Conservation (phyloP, 1,284 basidiomycete species). For the Fomitopsis palustris region DNA sequence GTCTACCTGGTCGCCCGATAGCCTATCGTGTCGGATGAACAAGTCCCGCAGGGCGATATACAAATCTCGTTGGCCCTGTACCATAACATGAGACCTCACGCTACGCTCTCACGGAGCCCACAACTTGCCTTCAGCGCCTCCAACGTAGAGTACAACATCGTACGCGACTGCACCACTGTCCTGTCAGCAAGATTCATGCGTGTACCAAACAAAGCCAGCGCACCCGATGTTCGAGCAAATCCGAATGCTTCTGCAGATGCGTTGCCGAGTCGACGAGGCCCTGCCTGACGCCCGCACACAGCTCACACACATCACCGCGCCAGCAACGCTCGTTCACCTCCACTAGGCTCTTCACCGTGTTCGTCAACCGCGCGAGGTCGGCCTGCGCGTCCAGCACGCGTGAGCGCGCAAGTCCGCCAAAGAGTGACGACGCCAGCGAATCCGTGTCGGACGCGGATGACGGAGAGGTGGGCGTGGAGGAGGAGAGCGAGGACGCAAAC, state of each 20-base stretch:
- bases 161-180: constrained; percentile 42
- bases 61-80: constrained; percentile 79
- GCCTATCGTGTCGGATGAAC: constrained; percentile 76
- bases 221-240: constrained; percentile 77
- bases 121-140: constrained; percentile 67
- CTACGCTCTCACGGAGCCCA: no score
- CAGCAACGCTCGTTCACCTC: constrained; percentile 77
- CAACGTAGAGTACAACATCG: constrained; percentile 60
- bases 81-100: no score
- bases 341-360: constrained; percentile 74
- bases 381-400: constrained; percentile 50
- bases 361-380: constrained; percentile 78
- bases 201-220: constrained; percentile 27
- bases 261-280: constrained; percentile 68
- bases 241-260: constrained; percentile 72
- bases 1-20: constrained; percentile 84
- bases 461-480: constrained; percentile 20
- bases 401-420: constrained; percentile 23
- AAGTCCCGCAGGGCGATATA: constrained; percentile 84
- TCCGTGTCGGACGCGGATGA: constrained; percentile 22
- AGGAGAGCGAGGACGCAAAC: constrained; percentile 23
- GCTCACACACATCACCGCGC: constrained; percentile 77
- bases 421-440: constrained; percentile 24
- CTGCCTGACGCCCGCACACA: constrained; percentile 76
- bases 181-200: not conserved